These are phyloP conservation scores for Alternaria longipes DNA, from an alignment of 2,329 filamentous ascomycete species.

Conservation along the genomic window DNA sequence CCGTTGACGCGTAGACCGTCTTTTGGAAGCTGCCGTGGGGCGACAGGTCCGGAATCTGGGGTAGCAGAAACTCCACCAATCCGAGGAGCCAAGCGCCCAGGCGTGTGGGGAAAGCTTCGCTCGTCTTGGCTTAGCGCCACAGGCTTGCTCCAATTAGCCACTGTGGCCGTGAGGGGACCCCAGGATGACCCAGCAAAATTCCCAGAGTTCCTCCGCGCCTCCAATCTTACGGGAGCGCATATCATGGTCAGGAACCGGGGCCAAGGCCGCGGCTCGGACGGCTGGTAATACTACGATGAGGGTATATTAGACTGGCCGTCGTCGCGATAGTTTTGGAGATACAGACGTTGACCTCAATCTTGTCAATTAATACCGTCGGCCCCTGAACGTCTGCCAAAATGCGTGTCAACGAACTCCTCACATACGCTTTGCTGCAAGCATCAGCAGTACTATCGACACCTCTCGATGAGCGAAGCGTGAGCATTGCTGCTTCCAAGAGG, in stretches of 20 bases:
- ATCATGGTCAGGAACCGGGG: constrained; percentile 12
- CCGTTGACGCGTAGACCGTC: not conserved
- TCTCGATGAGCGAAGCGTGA: constrained; percentile 21
- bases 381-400: constrained; percentile 23
- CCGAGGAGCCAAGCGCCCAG: constrained; percentile 17
- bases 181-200: constrained; percentile 23
- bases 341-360: constrained; percentile 1
- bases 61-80: constrained; percentile 38
- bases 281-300: constrained; percentile 11
- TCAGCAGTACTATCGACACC: constrained; percentile 31
- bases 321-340: constrained; percentile 2
- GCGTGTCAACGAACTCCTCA: constrained; percentile 37
- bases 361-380: not conserved
- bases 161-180: constrained; percentile 23
- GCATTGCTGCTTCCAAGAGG: constrained; percentile 34
- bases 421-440: constrained; percentile 39
- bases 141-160: constrained; percentile 19
- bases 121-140: constrained; percentile 25
- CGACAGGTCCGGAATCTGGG: constrained; percentile 13
- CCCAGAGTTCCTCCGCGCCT: constrained; percentile 28
- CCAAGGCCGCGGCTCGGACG: constrained; percentile 15
- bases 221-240: not conserved
- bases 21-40: constrained; percentile 7
- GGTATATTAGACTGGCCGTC: constrained; percentile 29
- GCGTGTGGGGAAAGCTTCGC: constrained; percentile 25